Base-by-base conservation (phyloP, 352 stramenopile genomes). In the Halophytophthora polymorphica region DNA sequence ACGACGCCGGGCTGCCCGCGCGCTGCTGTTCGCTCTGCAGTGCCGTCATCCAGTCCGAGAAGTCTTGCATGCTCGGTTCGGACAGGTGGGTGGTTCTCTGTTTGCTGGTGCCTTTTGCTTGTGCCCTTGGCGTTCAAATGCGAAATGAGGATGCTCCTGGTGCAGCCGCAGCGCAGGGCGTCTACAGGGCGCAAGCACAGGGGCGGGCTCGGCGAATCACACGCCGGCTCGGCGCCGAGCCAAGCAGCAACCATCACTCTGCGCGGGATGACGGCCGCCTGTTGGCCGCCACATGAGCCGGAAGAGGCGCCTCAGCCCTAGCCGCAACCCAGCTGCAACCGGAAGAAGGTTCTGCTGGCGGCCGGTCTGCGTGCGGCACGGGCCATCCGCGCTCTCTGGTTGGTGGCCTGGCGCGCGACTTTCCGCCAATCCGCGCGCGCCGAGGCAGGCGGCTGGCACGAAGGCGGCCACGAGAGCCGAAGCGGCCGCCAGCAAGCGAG, bases 31-130 rank as follows among this genome's bases (percentile, higher is more conserved):
- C 43, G 23, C 36, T 38, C 28, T 61, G 67, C 45, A 83, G 49
- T 22, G 69, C 53, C 50, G 55, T 58, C 65, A 84, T 77, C 72
- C 72, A 82, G 34, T 77, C 49, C 12, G 61, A 65, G 50, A 84
- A 83, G 13, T 82, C 69, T 62, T 73, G 66, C 56, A 66, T 69
- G 44, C 29, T 44, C 41, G 22, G 19, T 15, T 46, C 25, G 43
- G 25, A 29, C 19, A n/a, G n/a, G n/a, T 39, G 40, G 25, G 23
- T 43, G 17, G 36, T 7, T 12, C 12, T 47, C 25, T 17, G 33
- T 31, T 44, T 54, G 34, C 33, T 21, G 8, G 46, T 33, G 51
- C 39, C 58, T 54, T 63, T 58, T 53, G 50, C 14, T 59, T 55
- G 43, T 60, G 61, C 17, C 37, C n/a, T 55, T 19, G 33, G 14